Base-by-base conservation (phyloP, 2,329 filamentous ascomycete genomes). In the Sclerotiophoma versabilis region DNA sequence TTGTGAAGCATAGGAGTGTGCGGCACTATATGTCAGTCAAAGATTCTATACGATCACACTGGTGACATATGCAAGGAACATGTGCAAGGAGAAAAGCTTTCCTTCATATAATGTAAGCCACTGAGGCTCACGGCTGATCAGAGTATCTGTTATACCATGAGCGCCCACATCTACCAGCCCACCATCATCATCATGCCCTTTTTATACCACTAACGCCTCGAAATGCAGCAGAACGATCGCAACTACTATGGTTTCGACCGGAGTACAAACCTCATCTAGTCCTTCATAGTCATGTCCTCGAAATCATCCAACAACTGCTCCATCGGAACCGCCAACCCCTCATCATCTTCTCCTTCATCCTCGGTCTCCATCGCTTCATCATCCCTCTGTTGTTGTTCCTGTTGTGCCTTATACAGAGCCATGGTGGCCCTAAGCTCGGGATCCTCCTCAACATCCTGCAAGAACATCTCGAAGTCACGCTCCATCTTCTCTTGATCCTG, bases 401-500 rank as follows among this genome's bases (percentile, higher is more conserved):
- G 75, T 80, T 82, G 77, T 29, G 77, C 77, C 72, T 93, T 96
- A 80, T 96, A 99, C 67, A 99, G 75, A 38, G 91, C 90, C 72
- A 99, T 80, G 1, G 92, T 92, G 36, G 87, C 84, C 49, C 95
- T 84, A 63, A 97, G 82, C 70, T 99, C 95, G 46, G 90, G 84
- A 74, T 99, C 95, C 73, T 98, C 93, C 77, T 99, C 96, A 10
- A 99, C 91, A 75, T 99, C 95, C 38, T 90, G 88, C 81, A 99
- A 80, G 86, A 99, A 99, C 85, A 93, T 86, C 80, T 99, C 95
- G 78, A 96, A 99, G 77, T 99, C 95, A 62, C 88, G 85, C 72
- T 98, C 93, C 80, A 96, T 87, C 60, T 87, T 87, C 55, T 93
- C 91, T 72, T 93, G 90, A 72, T 98, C 93, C 55, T 91, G 82